Conservation (phyloP, 2,329 filamentous ascomycete genomes). For the Trichophaea hybrida region DNA sequence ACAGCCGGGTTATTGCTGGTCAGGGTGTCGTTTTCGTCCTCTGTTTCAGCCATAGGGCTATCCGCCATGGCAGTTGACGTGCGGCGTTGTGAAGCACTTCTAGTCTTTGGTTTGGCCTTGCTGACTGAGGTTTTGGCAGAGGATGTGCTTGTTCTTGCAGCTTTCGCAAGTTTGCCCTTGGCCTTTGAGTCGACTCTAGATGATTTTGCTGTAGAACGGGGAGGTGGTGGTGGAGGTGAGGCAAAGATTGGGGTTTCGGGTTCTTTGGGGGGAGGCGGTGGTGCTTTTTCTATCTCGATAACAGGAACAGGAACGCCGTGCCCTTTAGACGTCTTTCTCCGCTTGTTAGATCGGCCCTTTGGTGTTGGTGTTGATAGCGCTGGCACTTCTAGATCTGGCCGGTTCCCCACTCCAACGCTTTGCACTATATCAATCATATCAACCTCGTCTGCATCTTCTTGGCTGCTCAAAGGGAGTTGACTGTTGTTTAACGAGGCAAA, state of each 20-base stretch:
- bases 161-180: background rate
- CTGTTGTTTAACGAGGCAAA: slow-evolving; percentile 9
- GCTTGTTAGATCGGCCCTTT: background rate
- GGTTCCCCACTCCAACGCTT: slow-evolving; percentile 6
- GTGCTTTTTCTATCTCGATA: too few relatives aligned
- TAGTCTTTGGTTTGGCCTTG: background rate
- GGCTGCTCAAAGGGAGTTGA: slow-evolving; percentile 9
- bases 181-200: background rate
- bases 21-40: slow-evolving; percentile 13
- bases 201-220: background rate
- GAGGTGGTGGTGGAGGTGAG: background rate
- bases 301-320: too few relatives aligned
- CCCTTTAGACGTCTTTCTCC: background rate
- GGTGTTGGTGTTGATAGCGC: background rate
- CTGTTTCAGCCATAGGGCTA: background rate
- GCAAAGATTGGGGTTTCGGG: background rate
- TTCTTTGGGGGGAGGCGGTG: too few relatives aligned
- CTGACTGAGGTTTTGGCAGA: background rate
- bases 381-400: background rate
- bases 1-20: slow-evolving; percentile 10
- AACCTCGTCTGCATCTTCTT: slow-evolving; percentile 15
- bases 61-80: background rate
- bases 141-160: background rate
- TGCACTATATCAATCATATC: slow-evolving; percentile 15
- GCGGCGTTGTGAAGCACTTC: background rate